A percentile compares a stretch with the other conserved stretches of the same genome.
These are phyloP conservation scores for Harringtonia lauricola DNA, from an alignment of 2,329 filamentous ascomycete genomes.

Conservation along the genomic window DNA sequence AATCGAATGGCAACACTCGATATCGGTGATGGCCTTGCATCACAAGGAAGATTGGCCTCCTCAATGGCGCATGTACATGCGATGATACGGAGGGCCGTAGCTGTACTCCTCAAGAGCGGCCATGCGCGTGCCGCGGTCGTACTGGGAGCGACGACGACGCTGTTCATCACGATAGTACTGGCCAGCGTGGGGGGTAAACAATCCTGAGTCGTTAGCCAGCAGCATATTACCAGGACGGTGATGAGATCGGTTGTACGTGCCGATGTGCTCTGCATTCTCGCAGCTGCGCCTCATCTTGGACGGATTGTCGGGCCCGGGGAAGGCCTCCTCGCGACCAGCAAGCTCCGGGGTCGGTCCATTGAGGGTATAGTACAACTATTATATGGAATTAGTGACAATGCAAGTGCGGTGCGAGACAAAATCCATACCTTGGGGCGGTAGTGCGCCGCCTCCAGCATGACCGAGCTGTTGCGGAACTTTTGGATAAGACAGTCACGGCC, in stretches of 20 bases:
- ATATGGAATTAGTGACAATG: not conserved
- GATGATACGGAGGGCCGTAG: slow-evolving; percentile 32
- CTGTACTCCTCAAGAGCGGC: slow-evolving; percentile 55
- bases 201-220: slow-evolving; percentile 31
- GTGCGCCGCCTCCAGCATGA: slow-evolving; percentile 76
- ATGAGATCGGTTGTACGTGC: slow-evolving; percentile 32
- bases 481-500: slow-evolving; percentile 83
- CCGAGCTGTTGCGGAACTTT: slow-evolving; percentile 93
- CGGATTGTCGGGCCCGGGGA: slow-evolving; percentile 71
- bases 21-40: not conserved
- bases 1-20: not conserved
- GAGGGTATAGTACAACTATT: slow-evolving; percentile 40
- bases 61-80: slow-evolving; percentile 16
- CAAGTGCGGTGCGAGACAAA: not conserved
- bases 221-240: not conserved
- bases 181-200: slow-evolving; percentile 70
- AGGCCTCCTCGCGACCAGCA: slow-evolving; percentile 61
- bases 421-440: slow-evolving; percentile 73
- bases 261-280: slow-evolving; percentile 77
- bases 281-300: slow-evolving; percentile 81
- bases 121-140: slow-evolving; percentile 68
- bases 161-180: slow-evolving; percentile 67
- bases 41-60: not conserved
- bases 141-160: slow-evolving; percentile 65
- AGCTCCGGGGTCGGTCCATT: slow-evolving; percentile 36